Percentiles rank a stretch among this genome's conserved stretches.
These are phyloP conservation scores for Ophiostoma sp. DNA, from an alignment of 2,329 filamentous ascomycete species.

Conservation along the genomic window DNA sequence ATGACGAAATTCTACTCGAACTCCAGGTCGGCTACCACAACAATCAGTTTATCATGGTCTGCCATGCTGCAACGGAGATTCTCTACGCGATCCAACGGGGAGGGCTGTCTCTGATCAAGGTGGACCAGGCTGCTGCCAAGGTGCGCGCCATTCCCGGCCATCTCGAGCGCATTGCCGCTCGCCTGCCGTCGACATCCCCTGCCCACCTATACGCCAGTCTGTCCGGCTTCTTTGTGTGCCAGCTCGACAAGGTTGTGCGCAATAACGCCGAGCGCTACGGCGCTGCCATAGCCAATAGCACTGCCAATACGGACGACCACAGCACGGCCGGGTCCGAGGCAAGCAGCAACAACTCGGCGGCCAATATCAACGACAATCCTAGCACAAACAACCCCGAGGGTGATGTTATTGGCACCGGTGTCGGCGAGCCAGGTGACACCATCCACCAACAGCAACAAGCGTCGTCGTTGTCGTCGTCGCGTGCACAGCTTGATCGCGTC, in stretches of 20 bases:
- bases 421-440: neutral
- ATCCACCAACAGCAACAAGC: neutral
- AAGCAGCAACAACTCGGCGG: neutral
- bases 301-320: conserved; percentile 1
- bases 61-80: conserved; percentile 30
- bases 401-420: neutral
- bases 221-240: conserved; percentile 25
- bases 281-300: neutral
- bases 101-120: conserved; percentile 21
- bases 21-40: conserved; percentile 30
- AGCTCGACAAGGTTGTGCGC: conserved; percentile 27
- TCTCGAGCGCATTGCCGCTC: conserved; percentile 26
- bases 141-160: conserved; percentile 26
- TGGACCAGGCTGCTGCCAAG: conserved; percentile 25
- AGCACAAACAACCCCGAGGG: neutral
- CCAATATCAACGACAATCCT: neutral
- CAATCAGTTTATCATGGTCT: conserved; percentile 31
- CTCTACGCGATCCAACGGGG: conserved; percentile 26
- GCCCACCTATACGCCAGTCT: conserved; percentile 27
- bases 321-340: conserved; percentile 5
- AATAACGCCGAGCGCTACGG: conserved; percentile 22
- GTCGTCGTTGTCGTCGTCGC: neutral
- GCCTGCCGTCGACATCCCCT: conserved; percentile 25
- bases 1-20: conserved; percentile 25
- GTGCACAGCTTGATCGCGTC: neutral